Percentiles rank a stretch among this genome's conserved stretches.
These are phyloP conservation scores for Cytospora chrysosperma DNA, from an alignment of 2,329 filamentous ascomycete species.

Conservation along the genomic window DNA sequence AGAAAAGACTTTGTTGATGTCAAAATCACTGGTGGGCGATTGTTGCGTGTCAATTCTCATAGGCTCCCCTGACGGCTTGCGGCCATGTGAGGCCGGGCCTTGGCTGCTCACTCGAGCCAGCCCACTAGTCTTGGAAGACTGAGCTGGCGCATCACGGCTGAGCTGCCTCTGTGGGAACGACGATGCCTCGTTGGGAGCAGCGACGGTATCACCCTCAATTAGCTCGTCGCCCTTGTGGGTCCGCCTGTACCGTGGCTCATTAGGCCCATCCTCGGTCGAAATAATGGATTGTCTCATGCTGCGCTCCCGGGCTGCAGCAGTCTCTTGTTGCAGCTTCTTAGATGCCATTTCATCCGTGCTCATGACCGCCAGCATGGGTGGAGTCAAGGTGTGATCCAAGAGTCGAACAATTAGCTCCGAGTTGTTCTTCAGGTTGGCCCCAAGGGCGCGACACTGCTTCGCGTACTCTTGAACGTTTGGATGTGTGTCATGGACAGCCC, in stretches of 20 bases:
- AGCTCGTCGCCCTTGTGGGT: slow-evolving; percentile 96
- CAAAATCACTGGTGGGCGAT: slow-evolving; percentile 65
- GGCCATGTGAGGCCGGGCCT: slow-evolving; percentile 15
- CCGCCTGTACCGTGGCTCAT: slow-evolving; percentile 69
- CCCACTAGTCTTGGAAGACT: slow-evolving; percentile 14
- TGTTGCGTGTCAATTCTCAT: slow-evolving; percentile 49
- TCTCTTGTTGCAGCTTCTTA: slow-evolving; percentile 79
- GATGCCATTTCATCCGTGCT: slow-evolving; percentile 86
- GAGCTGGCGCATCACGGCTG: slow-evolving; percentile 30
- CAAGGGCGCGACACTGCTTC: slow-evolving; percentile 70
- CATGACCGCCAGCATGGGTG: slow-evolving; percentile 83
- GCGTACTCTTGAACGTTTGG: slow-evolving; percentile 52
- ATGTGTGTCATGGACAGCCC: slow-evolving; percentile 60
- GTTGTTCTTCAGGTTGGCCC: slow-evolving; percentile 89
- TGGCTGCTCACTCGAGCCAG: neutral
- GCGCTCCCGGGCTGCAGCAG: slow-evolving; percentile 72
- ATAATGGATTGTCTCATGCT: slow-evolving; percentile 83
- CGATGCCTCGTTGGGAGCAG: slow-evolving; percentile 36
- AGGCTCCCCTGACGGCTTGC: slow-evolving; percentile 29
- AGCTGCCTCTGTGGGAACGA: slow-evolving; percentile 38
- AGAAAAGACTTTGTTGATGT: slow-evolving; percentile 83
- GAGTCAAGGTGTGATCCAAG: slow-evolving; percentile 68
- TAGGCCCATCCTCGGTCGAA: slow-evolving; percentile 67
- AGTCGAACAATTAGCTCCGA: slow-evolving; percentile 72
- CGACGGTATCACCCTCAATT: slow-evolving; percentile 69